Percentiles rank a stretch among this genome's conserved stretches.
These are phyloP conservation scores for Penicillium occitanis DNA, from an alignment of 2,329 filamentous ascomycete genomes.

Conservation along the genomic window DNA sequence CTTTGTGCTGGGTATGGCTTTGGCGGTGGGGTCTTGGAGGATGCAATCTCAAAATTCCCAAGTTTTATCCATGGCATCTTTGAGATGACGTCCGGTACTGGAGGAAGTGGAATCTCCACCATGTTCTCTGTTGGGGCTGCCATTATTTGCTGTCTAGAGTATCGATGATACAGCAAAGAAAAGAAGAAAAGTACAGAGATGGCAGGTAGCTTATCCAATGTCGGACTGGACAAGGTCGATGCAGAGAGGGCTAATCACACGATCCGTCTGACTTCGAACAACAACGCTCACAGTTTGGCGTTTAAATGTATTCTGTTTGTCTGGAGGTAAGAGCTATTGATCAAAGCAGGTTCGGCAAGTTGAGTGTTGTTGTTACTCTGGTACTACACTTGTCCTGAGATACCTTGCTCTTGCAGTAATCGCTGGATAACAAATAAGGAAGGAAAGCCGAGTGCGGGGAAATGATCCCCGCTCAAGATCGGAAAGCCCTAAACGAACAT, in stretches of 20 bases:
- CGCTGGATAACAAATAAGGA: not conserved
- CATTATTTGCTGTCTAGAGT: not conserved
- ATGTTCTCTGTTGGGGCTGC: not conserved
- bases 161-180: not conserved
- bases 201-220: not conserved
- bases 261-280: not conserved
- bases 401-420: not conserved
- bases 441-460: slow-evolving; percentile 4
- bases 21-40: slow-evolving; percentile 32
- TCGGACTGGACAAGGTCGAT: not conserved
- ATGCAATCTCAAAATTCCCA: slow-evolving; percentile 24
- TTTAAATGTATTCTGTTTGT: not conserved
- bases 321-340: not conserved
- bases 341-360: too few relatives aligned
- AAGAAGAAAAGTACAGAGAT: not conserved
- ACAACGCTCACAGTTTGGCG: not conserved
- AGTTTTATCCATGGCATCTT: slow-evolving; percentile 30
- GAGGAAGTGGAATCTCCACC: slow-evolving; percentile 8
- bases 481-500: not conserved
- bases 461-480: not conserved
- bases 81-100: slow-evolving; percentile 14
- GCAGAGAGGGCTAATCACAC: not conserved
- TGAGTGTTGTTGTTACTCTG: not conserved
- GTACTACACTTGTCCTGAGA: not conserved
- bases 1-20: slow-evolving; percentile 25